Evolutionary conservation across 1,139 yeast species (phyloP), one percentile per base, ranked within the genome.

Genomic region (Yarrowia galli): DNA sequence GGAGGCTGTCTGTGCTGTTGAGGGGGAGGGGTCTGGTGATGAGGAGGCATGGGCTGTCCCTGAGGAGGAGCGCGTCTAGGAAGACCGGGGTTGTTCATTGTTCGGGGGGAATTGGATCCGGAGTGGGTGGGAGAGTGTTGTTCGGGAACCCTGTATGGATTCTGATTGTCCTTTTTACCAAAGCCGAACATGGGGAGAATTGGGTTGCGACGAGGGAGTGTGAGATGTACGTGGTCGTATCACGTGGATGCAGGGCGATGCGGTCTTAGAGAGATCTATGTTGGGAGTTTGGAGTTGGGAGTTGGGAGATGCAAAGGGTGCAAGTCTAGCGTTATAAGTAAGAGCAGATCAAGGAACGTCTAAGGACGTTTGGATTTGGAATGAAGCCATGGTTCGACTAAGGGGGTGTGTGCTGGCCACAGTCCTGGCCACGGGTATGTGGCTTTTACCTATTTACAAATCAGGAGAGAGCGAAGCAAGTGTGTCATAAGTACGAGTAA

Each of bases 111-210:
- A 58, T 42, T 43, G 51, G 64, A 8, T 4, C 64, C 64, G 40
- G 64, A 43, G 51, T 42, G 49, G 8, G 51, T 43, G 5, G 64
- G 64, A 15, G 64, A 58, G 36, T 54, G 46, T 22, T 58, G 64
- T 20, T 58, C 64, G 20, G 64, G 51, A 43, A 43, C 51, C 51
- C 51, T 97, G 97, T 70, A 84, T 84, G 76, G 71, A 68, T 74
- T 43, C 69, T 73, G 69, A n/a, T 42, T 58, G 51, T 58, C 64
- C 46, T 58, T 58, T 58, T 58, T 58, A 32, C 64, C 64, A 43
- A 58, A 58, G 20, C 64, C 64, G 64, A 58, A 58, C 64, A 58
- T 58, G 46, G 16, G 46, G 18, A 12, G 46, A 23, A 28, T 54
- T 25, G 28, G 36, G 61, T 54, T 54, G 61, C 46, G 61, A 54